Conservation (phyloP, 2,329 filamentous ascomycete genomes). For the Epichloe elymi region DNA sequence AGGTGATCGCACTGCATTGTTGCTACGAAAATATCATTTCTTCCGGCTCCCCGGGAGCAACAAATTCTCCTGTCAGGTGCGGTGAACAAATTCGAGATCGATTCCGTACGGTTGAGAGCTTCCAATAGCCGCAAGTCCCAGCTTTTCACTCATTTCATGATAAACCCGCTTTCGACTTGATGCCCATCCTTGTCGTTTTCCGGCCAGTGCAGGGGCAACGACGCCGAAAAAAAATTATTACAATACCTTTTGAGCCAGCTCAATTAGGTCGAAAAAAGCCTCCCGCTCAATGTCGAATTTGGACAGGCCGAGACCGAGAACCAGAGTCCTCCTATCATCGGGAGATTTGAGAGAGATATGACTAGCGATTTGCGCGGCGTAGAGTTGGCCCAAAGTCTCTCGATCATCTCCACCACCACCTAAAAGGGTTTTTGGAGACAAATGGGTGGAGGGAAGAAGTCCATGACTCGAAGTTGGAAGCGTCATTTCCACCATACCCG, state of each 20-base stretch:
- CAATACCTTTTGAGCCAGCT: conserved; percentile 46
- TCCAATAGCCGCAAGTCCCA: background rate
- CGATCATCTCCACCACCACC: conserved; percentile 69
- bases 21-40: background rate
- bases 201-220: background rate
- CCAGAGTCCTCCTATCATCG: conserved; percentile 45
- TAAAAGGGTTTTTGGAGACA: conserved; percentile 77
- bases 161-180: background rate
- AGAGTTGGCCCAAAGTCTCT: conserved; percentile 75
- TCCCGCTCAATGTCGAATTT: conserved; percentile 38
- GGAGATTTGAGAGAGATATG: conserved; percentile 60
- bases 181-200: background rate
- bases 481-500: conserved; percentile 49
- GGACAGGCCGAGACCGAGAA: conserved; percentile 47
- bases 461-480: conserved; percentile 31
- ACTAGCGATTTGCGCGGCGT: conserved; percentile 80
- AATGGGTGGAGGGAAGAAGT: conserved; percentile 63
- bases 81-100: background rate
- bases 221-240: conserved; percentile 13
- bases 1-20: background rate
- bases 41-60: background rate
- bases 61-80: background rate
- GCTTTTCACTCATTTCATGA: background rate
- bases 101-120: background rate
- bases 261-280: conserved; percentile 53